Conservation (phyloP, 2,329 filamentous ascomycete genomes). For the Trichophyton verrucosum region DNA sequence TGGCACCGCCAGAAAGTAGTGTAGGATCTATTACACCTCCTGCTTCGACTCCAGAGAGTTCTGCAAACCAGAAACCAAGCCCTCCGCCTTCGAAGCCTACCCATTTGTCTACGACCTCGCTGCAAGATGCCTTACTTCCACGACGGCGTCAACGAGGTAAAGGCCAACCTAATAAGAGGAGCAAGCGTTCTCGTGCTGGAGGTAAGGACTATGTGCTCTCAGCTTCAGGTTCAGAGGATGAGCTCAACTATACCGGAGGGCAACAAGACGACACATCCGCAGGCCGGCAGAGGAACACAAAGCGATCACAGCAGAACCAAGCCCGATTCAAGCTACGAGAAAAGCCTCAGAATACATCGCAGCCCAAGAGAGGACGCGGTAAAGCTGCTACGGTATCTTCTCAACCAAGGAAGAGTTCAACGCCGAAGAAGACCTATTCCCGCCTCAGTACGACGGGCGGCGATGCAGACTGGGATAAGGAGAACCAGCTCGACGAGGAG, state of each 20-base stretch:
- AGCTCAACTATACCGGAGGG: neutral
- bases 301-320: constrained; percentile 3
- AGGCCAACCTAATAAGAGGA: neutral
- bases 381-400: neutral
- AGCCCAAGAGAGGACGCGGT: neutral
- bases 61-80: neutral
- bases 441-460: neutral
- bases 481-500: neutral
- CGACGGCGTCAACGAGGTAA: neutral
- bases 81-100: neutral
- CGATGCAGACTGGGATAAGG: constrained; percentile 2
- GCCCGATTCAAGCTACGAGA: constrained; percentile 12
- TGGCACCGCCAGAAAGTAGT: neutral
- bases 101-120: neutral
- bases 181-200: neutral
- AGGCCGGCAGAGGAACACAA: neutral
- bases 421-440: constrained; percentile 6
- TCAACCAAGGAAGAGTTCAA: neutral
- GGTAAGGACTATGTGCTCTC: neutral
- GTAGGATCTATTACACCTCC: neutral
- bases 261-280: neutral
- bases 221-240: neutral
- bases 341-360: constrained; percentile 10
- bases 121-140: neutral
- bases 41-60: neutral